Percentiles rank a stretch among this genome's conserved stretches.
These are phyloP conservation scores for Silene conica DNA, from an alignment of 148 eudicot genomes.

Conservation along the genomic window DNA sequence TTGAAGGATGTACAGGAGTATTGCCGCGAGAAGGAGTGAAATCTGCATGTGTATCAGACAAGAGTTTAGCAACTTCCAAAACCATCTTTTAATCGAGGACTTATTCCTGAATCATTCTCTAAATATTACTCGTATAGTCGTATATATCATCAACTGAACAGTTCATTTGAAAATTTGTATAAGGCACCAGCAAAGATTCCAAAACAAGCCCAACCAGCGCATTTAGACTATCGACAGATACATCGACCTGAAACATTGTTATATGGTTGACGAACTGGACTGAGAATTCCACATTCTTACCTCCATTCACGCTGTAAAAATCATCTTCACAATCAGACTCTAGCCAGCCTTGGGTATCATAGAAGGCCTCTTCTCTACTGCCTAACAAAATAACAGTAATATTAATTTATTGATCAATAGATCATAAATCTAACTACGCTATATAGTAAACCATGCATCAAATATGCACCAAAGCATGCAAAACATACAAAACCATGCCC, in stretches of 20 bases:
- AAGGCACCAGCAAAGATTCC: background rate
- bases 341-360: conserved; percentile 75
- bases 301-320: conserved; percentile 73
- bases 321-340: conserved; percentile 92
- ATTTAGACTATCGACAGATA: background rate
- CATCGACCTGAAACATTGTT: background rate
- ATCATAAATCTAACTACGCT: background rate
- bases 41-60: conserved; percentile 41
- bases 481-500: background rate
- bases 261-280: background rate
- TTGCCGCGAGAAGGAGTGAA: conserved; percentile 78
- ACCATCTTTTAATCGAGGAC: background rate
- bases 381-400: conserved; percentile 35
- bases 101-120: background rate
- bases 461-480: background rate
- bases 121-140: background rate
- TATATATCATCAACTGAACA: background rate
- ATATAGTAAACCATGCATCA: background rate
- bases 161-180: background rate
- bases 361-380: conserved; percentile 74
- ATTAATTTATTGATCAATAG: background rate
- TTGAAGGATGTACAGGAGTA: conserved; percentile 55
- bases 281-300: conserved; percentile 32
- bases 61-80: background rate
- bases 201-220: background rate